A percentile compares a stretch with the other conserved stretches of the same genome.
Evolutionary conservation across 345 rosid species (phyloP).

Genomic region (Rhodomyrtus tomentosa): DNA sequence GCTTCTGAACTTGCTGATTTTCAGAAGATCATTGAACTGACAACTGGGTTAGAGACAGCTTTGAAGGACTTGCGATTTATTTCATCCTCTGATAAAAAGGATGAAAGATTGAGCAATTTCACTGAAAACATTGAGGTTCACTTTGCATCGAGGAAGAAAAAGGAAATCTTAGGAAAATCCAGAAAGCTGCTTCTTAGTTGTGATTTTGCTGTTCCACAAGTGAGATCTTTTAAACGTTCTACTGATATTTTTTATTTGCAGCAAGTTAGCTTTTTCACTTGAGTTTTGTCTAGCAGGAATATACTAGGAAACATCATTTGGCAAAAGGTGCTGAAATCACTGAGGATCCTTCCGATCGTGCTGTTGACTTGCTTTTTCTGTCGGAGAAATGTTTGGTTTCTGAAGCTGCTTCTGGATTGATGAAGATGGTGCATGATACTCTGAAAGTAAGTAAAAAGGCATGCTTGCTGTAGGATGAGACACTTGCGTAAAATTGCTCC

Average conservation of each 20-base stretch:
- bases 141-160: conserved; percentile 82
- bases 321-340: conserved; percentile 16
- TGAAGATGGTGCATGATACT: conserved; percentile 73
- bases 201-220: conserved; percentile 68
- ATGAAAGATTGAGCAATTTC: conserved; percentile 66
- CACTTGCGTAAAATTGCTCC: not conserved
- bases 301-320: conserved; percentile 16
- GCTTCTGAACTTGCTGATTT: conserved; percentile 81
- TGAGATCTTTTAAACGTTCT: conserved; percentile 17
- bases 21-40: conserved; percentile 55
- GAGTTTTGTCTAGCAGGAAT: conserved; percentile 32
- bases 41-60: conserved; percentile 65
- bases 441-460: conserved; percentile 40
- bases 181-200: conserved; percentile 70
- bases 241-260: not conserved
- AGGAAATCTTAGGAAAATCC: conserved; percentile 77
- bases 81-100: conserved; percentile 49
- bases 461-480: not conserved
- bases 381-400: conserved; percentile 81
- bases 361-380: conserved; percentile 62
- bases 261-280: not conserved
- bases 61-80: conserved; percentile 61
- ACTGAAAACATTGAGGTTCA: conserved; percentile 93
- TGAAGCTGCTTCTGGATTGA: conserved; percentile 69
- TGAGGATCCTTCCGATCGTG: conserved; percentile 30